A percentile compares a stretch with the other conserved stretches of the same genome.
Evolutionary conservation across 2,329 filamentous ascomycete genomes (phyloP).

Genomic region (Epichloe gansuensis): DNA sequence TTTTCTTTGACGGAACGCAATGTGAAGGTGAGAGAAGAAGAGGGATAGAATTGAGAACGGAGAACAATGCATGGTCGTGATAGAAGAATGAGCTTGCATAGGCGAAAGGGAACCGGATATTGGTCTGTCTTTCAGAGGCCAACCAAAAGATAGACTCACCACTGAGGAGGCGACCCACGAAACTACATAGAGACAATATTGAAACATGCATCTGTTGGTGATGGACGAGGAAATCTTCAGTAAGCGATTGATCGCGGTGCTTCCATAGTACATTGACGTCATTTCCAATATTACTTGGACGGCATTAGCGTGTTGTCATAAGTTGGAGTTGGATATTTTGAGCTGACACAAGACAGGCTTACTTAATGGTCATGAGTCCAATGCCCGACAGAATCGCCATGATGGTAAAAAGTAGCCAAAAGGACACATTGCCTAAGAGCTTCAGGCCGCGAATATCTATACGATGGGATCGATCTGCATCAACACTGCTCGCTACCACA

Average conservation of each 20-base stretch:
- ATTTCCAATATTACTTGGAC: conserved; percentile 78
- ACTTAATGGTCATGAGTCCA: conserved; percentile 99
- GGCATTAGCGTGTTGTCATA: not conserved
- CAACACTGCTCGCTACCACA: conserved; percentile 46
- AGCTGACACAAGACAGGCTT: conserved; percentile 23
- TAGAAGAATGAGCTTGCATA: not conserved
- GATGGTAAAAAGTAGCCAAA: conserved; percentile 81
- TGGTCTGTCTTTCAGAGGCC: not conserved
- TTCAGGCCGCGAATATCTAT: conserved; percentile 81
- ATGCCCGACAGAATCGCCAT: conserved; percentile 88
- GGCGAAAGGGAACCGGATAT: not conserved
- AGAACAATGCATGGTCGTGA: not conserved
- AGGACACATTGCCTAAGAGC: conserved; percentile 60
- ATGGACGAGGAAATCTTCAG: conserved; percentile 61
- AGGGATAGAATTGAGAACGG: no score
- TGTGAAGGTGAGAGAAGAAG: not conserved
- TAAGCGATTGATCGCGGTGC: conserved; percentile 62
- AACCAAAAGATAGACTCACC: conserved; percentile 34
- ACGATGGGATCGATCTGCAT: conserved; percentile 62
- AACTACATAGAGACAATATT: conserved; percentile 81
- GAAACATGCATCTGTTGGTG: conserved; percentile 88
- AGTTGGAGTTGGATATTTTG: not conserved
- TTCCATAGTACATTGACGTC: conserved; percentile 80
- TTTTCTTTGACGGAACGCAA: not conserved
- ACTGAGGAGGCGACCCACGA: conserved; percentile 64